Percentiles rank a stretch among this genome's conserved stretches.
Conservation (phyloP, 768 basidiomycete genomes). For the Russula brevipes region DNA sequence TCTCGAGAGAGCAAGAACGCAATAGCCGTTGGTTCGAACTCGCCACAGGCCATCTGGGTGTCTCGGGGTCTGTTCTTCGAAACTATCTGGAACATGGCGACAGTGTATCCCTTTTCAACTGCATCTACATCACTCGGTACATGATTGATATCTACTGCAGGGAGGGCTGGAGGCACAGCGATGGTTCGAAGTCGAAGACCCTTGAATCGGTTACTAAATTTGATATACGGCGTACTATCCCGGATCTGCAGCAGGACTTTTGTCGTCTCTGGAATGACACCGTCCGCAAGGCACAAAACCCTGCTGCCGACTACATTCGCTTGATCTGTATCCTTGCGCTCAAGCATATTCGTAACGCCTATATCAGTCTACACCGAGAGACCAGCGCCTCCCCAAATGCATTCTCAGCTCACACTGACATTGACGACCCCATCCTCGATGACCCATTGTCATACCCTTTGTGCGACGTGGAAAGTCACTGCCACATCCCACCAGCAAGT, state of each 20-base stretch:
- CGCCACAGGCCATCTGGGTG: neutral
- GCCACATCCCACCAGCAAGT: neutral
- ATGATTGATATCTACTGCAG: neutral
- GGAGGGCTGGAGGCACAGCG: neutral
- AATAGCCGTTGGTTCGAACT: slow-evolving; percentile 10
- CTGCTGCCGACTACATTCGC: neutral
- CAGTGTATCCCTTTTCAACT: slow-evolving; percentile 1
- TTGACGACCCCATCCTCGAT: neutral
- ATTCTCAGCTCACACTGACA: neutral
- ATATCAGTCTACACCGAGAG: neutral
- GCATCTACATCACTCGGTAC: neutral
- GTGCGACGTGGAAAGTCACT: neutral
- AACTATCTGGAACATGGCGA: slow-evolving; percentile 1
- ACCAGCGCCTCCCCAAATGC: neutral
- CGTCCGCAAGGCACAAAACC: neutral
- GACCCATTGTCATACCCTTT: neutral
- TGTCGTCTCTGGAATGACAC: slow-evolving; percentile 1
- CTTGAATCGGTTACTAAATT: slow-evolving; percentile 1
- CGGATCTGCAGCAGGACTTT: neutral
- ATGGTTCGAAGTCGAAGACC: neutral
- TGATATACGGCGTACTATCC: neutral
- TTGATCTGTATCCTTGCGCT: neutral
- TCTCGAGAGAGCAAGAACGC: neutral
- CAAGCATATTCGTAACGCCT: neutral
- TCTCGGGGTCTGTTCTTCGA: neutral